A percentile compares a stretch with the other conserved stretches of the same genome.
Evolutionary conservation across 2,329 filamentous ascomycete genomes (phyloP).

Genomic region (Geoglossum cookeanum): DNA sequence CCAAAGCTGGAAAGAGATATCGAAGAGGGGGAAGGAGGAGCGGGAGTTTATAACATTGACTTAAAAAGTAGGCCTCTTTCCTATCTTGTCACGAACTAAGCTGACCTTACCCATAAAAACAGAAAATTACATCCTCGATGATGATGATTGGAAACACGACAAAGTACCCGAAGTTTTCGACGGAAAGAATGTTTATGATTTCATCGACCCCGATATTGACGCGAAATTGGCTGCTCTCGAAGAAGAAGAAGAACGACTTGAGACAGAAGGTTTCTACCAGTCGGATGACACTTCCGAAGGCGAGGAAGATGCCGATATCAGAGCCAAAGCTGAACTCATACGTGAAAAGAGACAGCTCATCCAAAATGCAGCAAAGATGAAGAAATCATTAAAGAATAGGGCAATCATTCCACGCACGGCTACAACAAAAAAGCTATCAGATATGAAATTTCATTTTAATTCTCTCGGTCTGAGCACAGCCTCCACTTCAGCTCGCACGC

Average conservation of each 20-base stretch:
- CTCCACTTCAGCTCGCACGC: conserved; percentile 52
- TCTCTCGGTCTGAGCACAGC: conserved; percentile 70
- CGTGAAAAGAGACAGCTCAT: conserved; percentile 86
- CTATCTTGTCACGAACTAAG: neutral
- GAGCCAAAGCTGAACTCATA: conserved; percentile 86
- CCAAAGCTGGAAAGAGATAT: conserved; percentile 65
- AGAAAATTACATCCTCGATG: conserved; percentile 68
- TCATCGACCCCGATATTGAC: conserved; percentile 91
- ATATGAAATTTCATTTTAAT: conserved; percentile 74
- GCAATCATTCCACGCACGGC: conserved; percentile 75
- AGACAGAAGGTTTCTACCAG: conserved; percentile 86
- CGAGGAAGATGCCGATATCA: conserved; percentile 68
- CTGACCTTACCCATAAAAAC: neutral
- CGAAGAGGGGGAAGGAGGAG: conserved; percentile 81
- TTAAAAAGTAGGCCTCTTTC: conserved; percentile 33
- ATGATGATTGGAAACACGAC: conserved; percentile 91
- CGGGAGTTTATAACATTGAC: conserved; percentile 91
- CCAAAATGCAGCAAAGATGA: conserved; percentile 85
- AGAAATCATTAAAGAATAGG: conserved; percentile 93
- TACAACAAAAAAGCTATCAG: conserved; percentile 62
- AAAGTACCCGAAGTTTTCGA: conserved; percentile 86
- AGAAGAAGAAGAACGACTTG: conserved; percentile 83
- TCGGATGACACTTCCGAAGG: conserved; percentile 65
- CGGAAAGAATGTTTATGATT: conserved; percentile 95
- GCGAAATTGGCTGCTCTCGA: conserved; percentile 79